Evolutionary conservation across 73 alveolate species (phyloP).

Genomic region (Stentor coeruleus): DNA sequence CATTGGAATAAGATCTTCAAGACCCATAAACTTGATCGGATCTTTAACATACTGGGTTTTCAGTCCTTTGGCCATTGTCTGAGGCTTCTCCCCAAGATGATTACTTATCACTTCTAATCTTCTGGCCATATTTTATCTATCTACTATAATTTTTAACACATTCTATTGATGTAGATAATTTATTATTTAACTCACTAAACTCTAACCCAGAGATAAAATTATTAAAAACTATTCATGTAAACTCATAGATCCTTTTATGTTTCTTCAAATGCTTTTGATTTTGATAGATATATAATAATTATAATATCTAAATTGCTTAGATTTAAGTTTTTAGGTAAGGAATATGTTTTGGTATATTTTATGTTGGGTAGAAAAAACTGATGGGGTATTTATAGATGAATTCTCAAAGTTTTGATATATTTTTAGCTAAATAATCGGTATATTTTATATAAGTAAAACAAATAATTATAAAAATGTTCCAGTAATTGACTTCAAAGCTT

Average conservation of each 20-base stretch:
- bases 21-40: not conserved
- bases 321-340: not conserved
- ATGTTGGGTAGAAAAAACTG: not conserved
- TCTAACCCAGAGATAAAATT: no score
- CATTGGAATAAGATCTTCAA: slow-evolving; percentile 21
- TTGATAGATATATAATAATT: no score
- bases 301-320: not conserved
- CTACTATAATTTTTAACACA: no score
- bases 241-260: no score
- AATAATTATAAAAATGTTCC: not conserved
- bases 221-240: no score
- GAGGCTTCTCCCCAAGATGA: not conserved
- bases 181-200: no score
- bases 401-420: no score
- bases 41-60: slow-evolving; percentile 14
- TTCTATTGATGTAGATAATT: no score
- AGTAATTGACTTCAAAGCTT: not conserved
- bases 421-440: no score
- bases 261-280: no score
- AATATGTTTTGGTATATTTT: not conserved
- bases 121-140: no score
- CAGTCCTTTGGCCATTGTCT: not conserved
- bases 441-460: no score
- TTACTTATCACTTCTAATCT: not conserved
- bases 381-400: not conserved